Evolutionary conservation across 345 rosid genomes (phyloP).

Genomic region (Moricandia arvensis): DNA sequence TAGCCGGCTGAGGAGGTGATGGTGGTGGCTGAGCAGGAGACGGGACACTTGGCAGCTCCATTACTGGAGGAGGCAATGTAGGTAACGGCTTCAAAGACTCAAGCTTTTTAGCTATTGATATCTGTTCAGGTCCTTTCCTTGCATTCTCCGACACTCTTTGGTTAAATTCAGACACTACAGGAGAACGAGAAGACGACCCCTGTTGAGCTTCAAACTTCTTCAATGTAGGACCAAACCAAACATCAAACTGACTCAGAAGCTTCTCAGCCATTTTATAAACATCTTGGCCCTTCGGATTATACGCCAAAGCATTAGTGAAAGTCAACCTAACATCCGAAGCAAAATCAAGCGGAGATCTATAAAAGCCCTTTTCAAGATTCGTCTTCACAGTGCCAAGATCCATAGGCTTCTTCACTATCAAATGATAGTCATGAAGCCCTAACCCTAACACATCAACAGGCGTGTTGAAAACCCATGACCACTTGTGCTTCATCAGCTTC

Average conservation of each 20-base stretch:
- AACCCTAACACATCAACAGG: conserved; percentile 69
- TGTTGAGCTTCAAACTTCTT: conserved; percentile 34
- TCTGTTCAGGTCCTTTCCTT: conserved; percentile 37
- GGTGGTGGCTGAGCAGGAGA: conserved; percentile 26
- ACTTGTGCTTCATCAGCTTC: conserved; percentile 71
- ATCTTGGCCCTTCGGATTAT: conserved; percentile 75
- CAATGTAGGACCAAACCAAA: conserved; percentile 39
- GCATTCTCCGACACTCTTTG: conserved; percentile 13
- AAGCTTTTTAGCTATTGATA: conserved; percentile 35
- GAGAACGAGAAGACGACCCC: conserved; percentile 28
- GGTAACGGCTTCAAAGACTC: conserved; percentile 31
- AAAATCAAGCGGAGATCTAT: conserved; percentile 59
- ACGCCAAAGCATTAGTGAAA: conserved; percentile 68
- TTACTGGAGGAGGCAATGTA: conserved; percentile 32
- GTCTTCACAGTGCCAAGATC: conserved; percentile 75
- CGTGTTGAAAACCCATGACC: conserved; percentile 54
- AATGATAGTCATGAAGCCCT: conserved; percentile 62
- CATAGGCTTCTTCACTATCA: conserved; percentile 69
- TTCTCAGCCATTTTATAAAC: conserved; percentile 58
- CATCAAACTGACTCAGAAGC: conserved; percentile 50
- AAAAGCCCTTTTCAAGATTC: conserved; percentile 48
- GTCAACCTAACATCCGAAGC: conserved; percentile 75
- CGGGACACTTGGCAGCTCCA: conserved; percentile 6
- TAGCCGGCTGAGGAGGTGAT: conserved; percentile 10
- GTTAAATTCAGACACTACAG: conserved; percentile 6